Evolutionary conservation across 345 rosid species (phyloP), one percentile per base, ranked within the genome.

Genomic region (Linum trigynum): DNA sequence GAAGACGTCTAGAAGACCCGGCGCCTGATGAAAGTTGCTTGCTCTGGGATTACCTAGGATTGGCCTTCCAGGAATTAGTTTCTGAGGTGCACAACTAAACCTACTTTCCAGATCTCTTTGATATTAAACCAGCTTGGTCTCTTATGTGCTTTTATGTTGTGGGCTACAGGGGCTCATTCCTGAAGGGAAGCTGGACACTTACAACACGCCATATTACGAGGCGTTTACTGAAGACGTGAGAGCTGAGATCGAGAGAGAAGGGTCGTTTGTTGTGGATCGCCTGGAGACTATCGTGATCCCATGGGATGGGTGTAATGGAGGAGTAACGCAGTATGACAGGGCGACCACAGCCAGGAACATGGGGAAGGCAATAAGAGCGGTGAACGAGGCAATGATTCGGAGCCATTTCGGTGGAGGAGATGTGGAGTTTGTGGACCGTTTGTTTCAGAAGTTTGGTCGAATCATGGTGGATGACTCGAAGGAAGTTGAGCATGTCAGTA

Each of bases 1-100:
- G 80, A 38, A 75, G 82, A 72, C 72, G 65, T 39, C 17, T 62
- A 4, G 67, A 69, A n/a, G 78, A 83, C 65, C 80, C 81, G 2
- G 5, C 81, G 12, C 11, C 73, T 0, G 83, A 73, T 8, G 80
- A 75, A 63, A 77, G 69, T 58, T 81, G 82, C 64, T 68, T 73
- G n/a, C 69, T 75, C 0, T 78, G 83, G 87, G 83, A 83, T 65
- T 81, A 78, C 74, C 16, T 80, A 38, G 83, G 80, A 69, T 64
- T 59, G 38, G 84, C 83, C 15, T 69, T 83, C 61, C 81, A 76
- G 73, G 76, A 60, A 42, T 69, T 78, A 61, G 84, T 80, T 42
- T 42, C 56, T 17, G 59, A 23, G 32, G 32, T 23, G 32, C 32
- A 23, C 32, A 23, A 23, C 32, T 23, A 23, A 23, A 23, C 32